These are phyloP conservation scores for Epithele typhae DNA, from an alignment of 768 basidiomycete genomes.

Conservation along the genomic window DNA sequence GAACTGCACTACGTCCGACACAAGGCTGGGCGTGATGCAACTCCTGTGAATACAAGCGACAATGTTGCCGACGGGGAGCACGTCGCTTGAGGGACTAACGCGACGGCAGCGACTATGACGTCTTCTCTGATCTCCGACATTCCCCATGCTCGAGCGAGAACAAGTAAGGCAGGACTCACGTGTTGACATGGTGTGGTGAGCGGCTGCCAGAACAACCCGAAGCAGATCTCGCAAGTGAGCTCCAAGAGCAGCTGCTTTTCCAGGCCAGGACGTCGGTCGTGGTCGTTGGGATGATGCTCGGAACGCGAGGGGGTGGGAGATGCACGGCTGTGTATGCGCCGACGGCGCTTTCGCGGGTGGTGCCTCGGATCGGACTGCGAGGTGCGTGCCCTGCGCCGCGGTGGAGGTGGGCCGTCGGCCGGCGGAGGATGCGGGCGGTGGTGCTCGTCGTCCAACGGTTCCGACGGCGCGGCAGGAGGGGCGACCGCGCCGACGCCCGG, in stretches of 20 bases:
- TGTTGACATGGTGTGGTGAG: conserved; percentile 96
- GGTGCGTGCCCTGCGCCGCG: conserved; percentile 7
- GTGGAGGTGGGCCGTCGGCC: conserved; percentile 7
- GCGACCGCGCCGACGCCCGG: neutral
- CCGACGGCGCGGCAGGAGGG: neutral
- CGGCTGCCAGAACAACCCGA: conserved; percentile 76
- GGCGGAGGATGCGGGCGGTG: neutral
- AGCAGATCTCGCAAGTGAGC: conserved; percentile 90
- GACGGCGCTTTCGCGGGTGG: conserved; percentile 26
- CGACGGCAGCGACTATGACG: too few species aligned
- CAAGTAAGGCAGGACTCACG: too few species aligned
- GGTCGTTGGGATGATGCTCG: conserved; percentile 22
- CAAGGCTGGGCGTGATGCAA: too few species aligned
- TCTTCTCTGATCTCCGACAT: too few species aligned
- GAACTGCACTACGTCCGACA: too few species aligned
- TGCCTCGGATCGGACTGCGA: too few species aligned
- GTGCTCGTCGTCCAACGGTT: neutral
- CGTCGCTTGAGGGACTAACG: too few species aligned
- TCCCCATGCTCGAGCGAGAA: too few species aligned
- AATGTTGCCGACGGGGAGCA: too few species aligned
- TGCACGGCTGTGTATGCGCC: conserved; percentile 24
- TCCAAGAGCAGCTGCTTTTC: conserved; percentile 64
- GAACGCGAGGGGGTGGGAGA: conserved; percentile 28
- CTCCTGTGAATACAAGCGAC: too few species aligned
- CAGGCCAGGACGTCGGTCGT: conserved; percentile 34